Percentiles rank a stretch among this genome's conserved stretches.
Evolutionary conservation across 768 basidiomycete species (phyloP).

Genomic region (Lyophyllum shimeji): DNA sequence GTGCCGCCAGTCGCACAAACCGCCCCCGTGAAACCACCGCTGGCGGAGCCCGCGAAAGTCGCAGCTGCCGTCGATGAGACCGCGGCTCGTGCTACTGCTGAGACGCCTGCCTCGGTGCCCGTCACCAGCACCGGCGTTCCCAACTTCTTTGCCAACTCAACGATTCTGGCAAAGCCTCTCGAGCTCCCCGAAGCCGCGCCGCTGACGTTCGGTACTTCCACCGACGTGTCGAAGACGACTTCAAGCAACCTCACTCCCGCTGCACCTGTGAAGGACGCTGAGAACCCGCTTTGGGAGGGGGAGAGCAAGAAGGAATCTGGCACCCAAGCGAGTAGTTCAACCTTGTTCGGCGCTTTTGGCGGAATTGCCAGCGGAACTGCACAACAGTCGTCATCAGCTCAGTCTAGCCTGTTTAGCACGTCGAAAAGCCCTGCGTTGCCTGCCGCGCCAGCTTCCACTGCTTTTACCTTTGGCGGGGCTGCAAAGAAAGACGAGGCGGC

Average conservation of each 20-base stretch:
- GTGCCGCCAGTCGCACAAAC: not conserved
- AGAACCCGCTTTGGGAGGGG: slow-evolving; percentile 46
- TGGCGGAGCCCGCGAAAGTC: not conserved
- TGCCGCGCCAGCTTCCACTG: not conserved
- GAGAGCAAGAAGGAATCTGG: slow-evolving; percentile 24
- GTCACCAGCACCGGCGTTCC: slow-evolving; percentile 36
- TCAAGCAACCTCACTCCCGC: not conserved
- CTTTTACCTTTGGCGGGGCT: not conserved
- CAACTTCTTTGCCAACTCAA: slow-evolving; percentile 63
- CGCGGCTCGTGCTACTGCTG: not conserved
- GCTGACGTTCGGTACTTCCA: slow-evolving; percentile 18
- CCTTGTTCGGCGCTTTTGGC: slow-evolving; percentile 11
- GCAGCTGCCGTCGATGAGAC: not conserved
- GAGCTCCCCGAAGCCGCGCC: slow-evolving; percentile 26
- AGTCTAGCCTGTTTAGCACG: not conserved
- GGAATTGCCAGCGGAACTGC: not conserved
- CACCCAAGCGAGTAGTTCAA: slow-evolving; percentile 5
- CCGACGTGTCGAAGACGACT: not conserved
- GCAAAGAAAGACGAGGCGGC: slow-evolving; percentile 1
- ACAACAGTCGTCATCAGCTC: not conserved
- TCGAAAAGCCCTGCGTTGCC: not conserved
- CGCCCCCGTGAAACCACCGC: not conserved
- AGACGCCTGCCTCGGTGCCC: not conserved
- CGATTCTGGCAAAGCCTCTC: slow-evolving; percentile 41
- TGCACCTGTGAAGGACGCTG: slow-evolving; percentile 36